Evolutionary conservation across 169 alveolate species (phyloP).

Genomic region (Perkinsus olseni): DNA sequence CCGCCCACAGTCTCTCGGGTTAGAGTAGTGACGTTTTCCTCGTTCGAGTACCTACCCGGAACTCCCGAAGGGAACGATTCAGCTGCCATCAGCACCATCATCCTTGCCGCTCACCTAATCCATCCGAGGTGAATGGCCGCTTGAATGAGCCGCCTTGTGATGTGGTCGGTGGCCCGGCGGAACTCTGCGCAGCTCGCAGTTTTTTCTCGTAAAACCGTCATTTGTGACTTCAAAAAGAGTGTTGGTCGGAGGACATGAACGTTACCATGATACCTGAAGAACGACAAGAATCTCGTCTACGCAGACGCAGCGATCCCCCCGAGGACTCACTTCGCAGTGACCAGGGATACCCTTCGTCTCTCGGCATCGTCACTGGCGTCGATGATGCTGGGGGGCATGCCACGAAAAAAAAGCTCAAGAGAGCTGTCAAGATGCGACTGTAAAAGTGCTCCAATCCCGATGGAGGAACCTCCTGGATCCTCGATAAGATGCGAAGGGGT

Average conservation of each 20-base stretch:
- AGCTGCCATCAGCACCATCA: too few relatives aligned
- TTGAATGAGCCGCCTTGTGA: conserved; percentile 36
- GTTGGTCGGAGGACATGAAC: neutral
- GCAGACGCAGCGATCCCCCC: too few relatives aligned
- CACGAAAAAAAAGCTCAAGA: too few relatives aligned
- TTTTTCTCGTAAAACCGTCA: neutral
- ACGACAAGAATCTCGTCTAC: too few relatives aligned
- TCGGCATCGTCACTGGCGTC: neutral
- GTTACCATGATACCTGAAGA: neutral
- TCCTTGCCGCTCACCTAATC: neutral
- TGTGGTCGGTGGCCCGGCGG: conserved; percentile 21
- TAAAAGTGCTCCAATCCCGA: too few relatives aligned
- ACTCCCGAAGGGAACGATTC: too few relatives aligned
- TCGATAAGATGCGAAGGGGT: too few relatives aligned
- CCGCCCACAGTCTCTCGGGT: neutral
- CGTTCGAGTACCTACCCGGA: neutral
- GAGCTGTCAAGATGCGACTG: too few relatives aligned
- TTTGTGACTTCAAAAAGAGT: neutral
- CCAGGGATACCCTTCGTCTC: neutral
- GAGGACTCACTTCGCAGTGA: neutral
- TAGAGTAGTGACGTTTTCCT: neutral
- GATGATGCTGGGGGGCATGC: neutral
- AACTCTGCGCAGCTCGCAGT: neutral
- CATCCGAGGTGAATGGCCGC: conserved; percentile 27
- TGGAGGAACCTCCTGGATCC: too few relatives aligned